Evolutionary conservation across 176 grass and related monocot species (phyloP), one percentile per base, ranked within the genome.

Genomic region (Chloris gayana): DNA sequence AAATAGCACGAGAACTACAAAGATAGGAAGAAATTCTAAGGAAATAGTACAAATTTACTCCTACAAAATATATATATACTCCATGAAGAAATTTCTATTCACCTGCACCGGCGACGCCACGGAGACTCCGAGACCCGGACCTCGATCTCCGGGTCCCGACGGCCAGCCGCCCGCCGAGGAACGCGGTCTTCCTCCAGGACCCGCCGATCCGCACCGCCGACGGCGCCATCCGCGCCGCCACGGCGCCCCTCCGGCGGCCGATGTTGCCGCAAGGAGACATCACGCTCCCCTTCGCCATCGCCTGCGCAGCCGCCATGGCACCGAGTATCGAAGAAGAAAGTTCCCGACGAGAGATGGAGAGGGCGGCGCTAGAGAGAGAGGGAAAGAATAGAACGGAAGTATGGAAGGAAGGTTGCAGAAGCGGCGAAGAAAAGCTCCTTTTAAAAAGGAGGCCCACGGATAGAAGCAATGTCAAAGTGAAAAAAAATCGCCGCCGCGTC

Each of bases 61-160:
- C 9, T 51, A 31, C 14, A 29, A 26, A 42, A 57, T 24, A 8
- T 57, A 24, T 57, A 57, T 57, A 57, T 24, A 8, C 54, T 22
- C 22, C 54, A 24, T 32, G 25, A 33, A 72, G 25, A 83, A 82
- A 67, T 38, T 7, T 27, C 29, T 80, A 70, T 77, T 77, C 67
- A 99, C 93, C 84, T 87, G 84, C 21, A 85, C 69, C 56, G 90
- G 76, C 45, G 89, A 79, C 38, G 86, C 84, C 39, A 85, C 44
- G n/a, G 4, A 82, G 67, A 78, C 50, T 85, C 65, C 75, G 80
- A 5, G 69, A 67, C 67, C 78, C 80, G 3, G 69, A 67, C 67
- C 57, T 81, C 9, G 80, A 64, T 81, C 79, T 93, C 68, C 72
- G 77, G 38, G 80, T n/a, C n/a, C 74, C 82, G 14, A 86, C n/a